Evolutionary conservation across 192 early-diverging fungal genomes (phyloP), one percentile per base, ranked within the genome.

Genomic region (Coemansia sp.): DNA sequence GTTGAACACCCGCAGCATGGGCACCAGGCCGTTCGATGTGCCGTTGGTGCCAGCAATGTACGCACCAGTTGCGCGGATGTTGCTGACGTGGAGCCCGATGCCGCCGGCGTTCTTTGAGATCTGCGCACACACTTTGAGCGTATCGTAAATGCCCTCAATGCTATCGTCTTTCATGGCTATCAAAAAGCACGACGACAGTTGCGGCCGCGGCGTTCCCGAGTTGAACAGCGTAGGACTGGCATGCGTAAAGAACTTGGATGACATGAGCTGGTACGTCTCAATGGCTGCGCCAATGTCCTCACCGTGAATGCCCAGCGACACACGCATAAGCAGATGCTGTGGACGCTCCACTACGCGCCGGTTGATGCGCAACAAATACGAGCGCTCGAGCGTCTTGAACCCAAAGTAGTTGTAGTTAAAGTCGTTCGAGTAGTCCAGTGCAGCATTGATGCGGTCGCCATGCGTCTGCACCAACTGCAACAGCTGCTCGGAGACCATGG

Each of bases 331-430:
- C 90, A 99, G 83, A 78, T 98, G 97, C 76, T 98, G 97, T 16
- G 97, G 97, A 35, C 97, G 77, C 82, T 98, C 95, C 3, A 92
- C 95, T 27, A 95, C 88, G 57, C 88, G 87, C 32, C 89, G 88
- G 63, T 92, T 88, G 76, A 97, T 90, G 57, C 87, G 85, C 60
- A 99, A 82, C 22, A 99, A 85, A 68, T 99, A 99, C 39, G 90
- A 92, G 22, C 97, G 88, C 83, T 99, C 97, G 8, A 99, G 86
- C 11, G 95, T 99, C 84, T 99, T 99, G 90, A 97, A 97, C 9
- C 97, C 97, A 89, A 99, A 99, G 85, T 88, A 99, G 83, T 95
- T 95, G 86, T 97, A 99, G 67, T 88, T 91, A 74, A 94, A 97
- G 71, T 99, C 97, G 65, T 94, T 90, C 70, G 97, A 92, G 73